Percentiles rank a stretch among this genome's conserved stretches.
These are phyloP conservation scores for Nyctanthes arbortristis DNA, from an alignment of 257 asterid species.

Conservation along the genomic window DNA sequence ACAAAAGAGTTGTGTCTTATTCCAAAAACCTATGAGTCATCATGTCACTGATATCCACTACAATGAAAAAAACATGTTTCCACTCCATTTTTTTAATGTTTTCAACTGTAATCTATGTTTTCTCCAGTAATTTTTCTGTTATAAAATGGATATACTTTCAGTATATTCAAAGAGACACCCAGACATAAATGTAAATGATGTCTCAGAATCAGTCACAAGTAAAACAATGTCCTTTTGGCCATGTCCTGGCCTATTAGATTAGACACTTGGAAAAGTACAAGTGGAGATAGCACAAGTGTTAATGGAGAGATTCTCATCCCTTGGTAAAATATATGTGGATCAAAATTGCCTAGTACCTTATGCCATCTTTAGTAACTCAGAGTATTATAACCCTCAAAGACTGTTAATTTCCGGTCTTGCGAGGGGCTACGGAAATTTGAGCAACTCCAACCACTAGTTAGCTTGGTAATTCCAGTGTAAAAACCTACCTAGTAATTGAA, in stretches of 20 bases:
- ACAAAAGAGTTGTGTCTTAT: no score
- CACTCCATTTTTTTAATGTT: background rate
- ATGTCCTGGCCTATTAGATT: slow-evolving; percentile 18
- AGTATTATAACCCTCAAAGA: background rate
- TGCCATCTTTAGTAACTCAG: background rate
- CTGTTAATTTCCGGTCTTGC: background rate
- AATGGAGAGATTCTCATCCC: slow-evolving; percentile 3
- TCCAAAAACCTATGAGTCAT: no score
- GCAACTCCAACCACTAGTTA: background rate
- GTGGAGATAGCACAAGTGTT: background rate
- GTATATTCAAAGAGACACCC: background rate
- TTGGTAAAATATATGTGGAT: slow-evolving; percentile 18
- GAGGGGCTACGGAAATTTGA: background rate
- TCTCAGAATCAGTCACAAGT: slow-evolving; percentile 24
- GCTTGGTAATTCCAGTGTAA: background rate
- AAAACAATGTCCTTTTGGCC: slow-evolving; percentile 18
- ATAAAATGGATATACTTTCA: background rate
- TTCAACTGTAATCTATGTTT: background rate
- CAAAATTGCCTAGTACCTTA: background rate
- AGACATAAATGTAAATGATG: background rate
- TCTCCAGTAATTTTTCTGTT: background rate
- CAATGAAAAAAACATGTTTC: background rate
- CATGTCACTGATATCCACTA: background rate
- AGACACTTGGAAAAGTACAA: slow-evolving; percentile 8
- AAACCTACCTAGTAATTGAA: no score